Conservation (phyloP, 345 rosid species). For the Adansonia digitata region DNA sequence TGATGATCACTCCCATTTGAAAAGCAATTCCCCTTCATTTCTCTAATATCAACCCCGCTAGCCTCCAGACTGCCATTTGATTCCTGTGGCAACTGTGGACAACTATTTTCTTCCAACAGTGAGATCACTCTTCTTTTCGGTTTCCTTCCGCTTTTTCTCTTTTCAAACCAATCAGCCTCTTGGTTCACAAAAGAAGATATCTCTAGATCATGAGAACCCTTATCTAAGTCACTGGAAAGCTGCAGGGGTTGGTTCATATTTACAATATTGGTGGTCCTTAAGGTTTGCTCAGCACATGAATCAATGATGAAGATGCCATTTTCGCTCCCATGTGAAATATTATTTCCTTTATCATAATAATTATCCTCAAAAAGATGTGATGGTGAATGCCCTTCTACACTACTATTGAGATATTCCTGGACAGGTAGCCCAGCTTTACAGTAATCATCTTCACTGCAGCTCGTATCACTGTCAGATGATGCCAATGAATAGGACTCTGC, state of each 20-base stretch:
- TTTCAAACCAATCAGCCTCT: conserved; percentile 43
- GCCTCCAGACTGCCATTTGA: conserved; percentile 31
- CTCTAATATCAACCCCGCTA: conserved; percentile 27
- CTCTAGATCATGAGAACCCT: conserved; percentile 35
- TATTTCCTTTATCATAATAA: conserved; percentile 10
- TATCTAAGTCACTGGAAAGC: conserved; percentile 22
- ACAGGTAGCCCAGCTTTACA: conserved; percentile 37
- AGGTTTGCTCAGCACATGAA: conserved; percentile 32
- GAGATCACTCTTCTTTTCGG: conserved; percentile 52
- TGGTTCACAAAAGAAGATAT: conserved; percentile 32
- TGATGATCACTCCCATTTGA: conserved; percentile 13
- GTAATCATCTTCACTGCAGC: conserved; percentile 69
- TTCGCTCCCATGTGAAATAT: conserved; percentile 26
- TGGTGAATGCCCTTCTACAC: conserved; percentile 19
- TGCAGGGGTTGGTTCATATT: conserved; percentile 27
- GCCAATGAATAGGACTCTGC: conserved; percentile 76
- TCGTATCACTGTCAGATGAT: conserved; percentile 75
- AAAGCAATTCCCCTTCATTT: conserved; percentile 13
- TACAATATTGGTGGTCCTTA: conserved; percentile 23
- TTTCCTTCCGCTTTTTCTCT: conserved; percentile 50
- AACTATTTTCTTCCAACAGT: conserved; percentile 36
- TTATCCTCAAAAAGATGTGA: conserved; percentile 20
- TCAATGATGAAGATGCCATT: conserved; percentile 28
- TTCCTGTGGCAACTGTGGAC: conserved; percentile 32
- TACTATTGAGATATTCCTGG: conserved; percentile 22